phyloP scores from a whole-genome alignment of 2,329 filamentous ascomycete species.

The Didymella sp. region DNA sequence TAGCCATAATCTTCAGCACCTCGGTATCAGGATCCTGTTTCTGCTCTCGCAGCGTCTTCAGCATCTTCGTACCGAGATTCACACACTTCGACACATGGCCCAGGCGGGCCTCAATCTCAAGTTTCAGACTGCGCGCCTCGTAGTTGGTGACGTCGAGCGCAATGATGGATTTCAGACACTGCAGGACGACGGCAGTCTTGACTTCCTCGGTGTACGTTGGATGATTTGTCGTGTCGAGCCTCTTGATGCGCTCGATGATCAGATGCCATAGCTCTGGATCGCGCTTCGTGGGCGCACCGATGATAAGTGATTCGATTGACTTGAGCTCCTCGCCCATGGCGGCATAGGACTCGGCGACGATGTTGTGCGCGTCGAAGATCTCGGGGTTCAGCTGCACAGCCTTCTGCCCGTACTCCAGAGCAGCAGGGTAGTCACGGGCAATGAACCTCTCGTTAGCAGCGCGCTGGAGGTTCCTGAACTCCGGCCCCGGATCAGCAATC shows the following conservation, averaged over 20 bases:
- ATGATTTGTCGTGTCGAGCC: constrained; percentile 50
- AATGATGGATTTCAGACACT: constrained; percentile 57
- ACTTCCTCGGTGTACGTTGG: constrained; percentile 37
- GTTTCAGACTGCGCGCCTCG: constrained; percentile 62
- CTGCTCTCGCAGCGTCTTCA: constrained; percentile 59
- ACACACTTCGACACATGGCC: constrained; percentile 45
- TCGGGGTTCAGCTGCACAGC: constrained; percentile 62
- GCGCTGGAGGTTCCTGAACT: constrained; percentile 72
- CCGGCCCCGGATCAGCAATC: constrained; percentile 71
- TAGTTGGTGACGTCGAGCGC: constrained; percentile 60
- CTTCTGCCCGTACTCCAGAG: constrained; percentile 42
- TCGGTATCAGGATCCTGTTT: constrained; percentile 53
- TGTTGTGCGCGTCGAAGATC: constrained; percentile 66
- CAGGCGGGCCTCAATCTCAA: constrained; percentile 62
- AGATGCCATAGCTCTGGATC: constrained; percentile 65
- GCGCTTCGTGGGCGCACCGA: constrained; percentile 64
- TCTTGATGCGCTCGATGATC: constrained; percentile 61
- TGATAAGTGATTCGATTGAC: constrained; percentile 63
- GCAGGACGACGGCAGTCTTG: constrained; percentile 39
- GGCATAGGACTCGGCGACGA: constrained; percentile 66
- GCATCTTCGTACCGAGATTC: constrained; percentile 59
- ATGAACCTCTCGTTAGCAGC: constrained; percentile 74
- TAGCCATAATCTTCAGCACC: constrained; percentile 63
- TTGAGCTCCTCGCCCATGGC: constrained; percentile 64
- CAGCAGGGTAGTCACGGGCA: constrained; percentile 63